Conservation (phyloP, 768 basidiomycete species). For the Mycena polygramma region DNA sequence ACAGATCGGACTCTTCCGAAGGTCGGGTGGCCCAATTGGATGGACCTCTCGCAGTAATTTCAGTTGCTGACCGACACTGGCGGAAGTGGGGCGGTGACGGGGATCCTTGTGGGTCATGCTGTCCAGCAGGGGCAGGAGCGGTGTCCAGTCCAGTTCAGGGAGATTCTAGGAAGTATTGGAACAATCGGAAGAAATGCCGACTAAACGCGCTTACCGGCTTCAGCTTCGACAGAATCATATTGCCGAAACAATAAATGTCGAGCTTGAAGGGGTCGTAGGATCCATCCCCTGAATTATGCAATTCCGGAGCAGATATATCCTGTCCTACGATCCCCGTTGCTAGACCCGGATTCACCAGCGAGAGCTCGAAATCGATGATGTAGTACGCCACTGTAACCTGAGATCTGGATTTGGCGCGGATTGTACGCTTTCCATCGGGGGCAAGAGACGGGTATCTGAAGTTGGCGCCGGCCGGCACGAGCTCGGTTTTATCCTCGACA, state of each 20-base stretch:
- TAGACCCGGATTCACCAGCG: neutral
- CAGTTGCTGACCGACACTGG: neutral
- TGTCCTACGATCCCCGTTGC: slow-evolving; percentile 6
- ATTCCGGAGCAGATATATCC: slow-evolving; percentile 3
- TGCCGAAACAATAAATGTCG: slow-evolving; percentile 7
- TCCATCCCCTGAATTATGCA: neutral
- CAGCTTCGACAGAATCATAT: neutral
- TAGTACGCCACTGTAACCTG: slow-evolving; percentile 1
- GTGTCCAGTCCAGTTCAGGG: neutral
- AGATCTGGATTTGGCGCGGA: neutral
- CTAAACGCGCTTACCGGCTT: neutral
- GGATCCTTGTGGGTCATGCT: neutral
- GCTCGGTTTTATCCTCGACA: slow-evolving; percentile 2
- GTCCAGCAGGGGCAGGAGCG: neutral
- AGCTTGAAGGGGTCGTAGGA: slow-evolving; percentile 12
- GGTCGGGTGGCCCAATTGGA: neutral
- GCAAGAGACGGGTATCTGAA: neutral
- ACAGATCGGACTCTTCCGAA: no score
- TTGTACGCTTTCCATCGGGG: slow-evolving; percentile 1
- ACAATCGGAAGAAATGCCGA: neutral
- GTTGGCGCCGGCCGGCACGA: slow-evolving; percentile 1
- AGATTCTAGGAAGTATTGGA: neutral
- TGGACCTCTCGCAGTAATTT: neutral
- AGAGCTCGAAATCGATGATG: slow-evolving; percentile 13
- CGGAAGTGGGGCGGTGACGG: neutral